Conservation (phyloP, 140 eudicot genomes). For the Erigeron philadelphicus region DNA sequence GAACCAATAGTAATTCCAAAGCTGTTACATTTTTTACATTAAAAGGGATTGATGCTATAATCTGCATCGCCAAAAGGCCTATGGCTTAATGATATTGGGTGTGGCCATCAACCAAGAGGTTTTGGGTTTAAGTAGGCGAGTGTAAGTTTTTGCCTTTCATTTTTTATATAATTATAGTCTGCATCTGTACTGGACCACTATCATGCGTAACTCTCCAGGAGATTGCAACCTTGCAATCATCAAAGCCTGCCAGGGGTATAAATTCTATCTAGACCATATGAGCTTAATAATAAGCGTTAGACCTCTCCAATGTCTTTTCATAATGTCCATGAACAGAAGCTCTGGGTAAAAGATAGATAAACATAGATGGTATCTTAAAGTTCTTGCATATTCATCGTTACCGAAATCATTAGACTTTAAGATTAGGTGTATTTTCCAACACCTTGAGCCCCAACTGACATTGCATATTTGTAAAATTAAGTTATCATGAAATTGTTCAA, state of each 20-base stretch:
- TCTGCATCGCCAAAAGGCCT: neutral
- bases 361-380: neutral
- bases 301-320: neutral
- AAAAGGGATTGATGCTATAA: neutral
- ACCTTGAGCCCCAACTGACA: neutral
- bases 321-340: neutral
- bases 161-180: neutral
- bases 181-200: neutral
- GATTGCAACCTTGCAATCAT: neutral
- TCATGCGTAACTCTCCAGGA: neutral
- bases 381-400: neutral
- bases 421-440: neutral
- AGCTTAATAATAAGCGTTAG: neutral
- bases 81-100: too few species aligned
- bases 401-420: neutral
- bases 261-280: neutral
- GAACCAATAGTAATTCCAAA: neutral
- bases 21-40: neutral
- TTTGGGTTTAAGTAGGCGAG: too few species aligned
- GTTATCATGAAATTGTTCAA: neutral
- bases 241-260: neutral
- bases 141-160: too few species aligned
- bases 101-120: too few species aligned
- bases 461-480: neutral
- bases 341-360: neutral